phyloP scores from a whole-genome alignment of 2,329 filamentous ascomycete species.

The Xylariaceae sp. region DNA sequence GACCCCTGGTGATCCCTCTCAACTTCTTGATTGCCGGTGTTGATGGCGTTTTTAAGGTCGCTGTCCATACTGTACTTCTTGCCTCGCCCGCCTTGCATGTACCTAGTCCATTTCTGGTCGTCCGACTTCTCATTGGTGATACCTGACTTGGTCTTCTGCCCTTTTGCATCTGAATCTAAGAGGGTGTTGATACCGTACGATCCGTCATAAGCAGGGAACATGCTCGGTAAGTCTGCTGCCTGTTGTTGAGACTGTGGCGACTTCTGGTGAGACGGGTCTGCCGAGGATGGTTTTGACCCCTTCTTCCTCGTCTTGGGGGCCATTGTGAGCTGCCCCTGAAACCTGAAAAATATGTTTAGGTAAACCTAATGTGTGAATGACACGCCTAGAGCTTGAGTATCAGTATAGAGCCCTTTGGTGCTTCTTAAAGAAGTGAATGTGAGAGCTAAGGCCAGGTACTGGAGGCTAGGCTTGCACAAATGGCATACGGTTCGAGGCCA shows the following conservation, averaged over 20 bases:
- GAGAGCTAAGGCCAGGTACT: neutral
- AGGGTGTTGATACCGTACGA: constrained; percentile 32
- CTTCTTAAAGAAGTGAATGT: neutral
- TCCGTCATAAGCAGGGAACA: constrained; percentile 29
- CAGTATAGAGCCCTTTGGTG: constrained; percentile 1
- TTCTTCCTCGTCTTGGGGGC: constrained; percentile 15
- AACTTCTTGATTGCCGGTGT: constrained; percentile 19
- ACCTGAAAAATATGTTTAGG: neutral
- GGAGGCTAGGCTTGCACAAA: no score
- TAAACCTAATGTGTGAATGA: no score
- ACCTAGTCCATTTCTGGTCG: constrained; percentile 13
- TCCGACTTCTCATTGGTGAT: constrained; percentile 19
- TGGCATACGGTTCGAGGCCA: no score
- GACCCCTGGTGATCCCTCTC: constrained; percentile 7
- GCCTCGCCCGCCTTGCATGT: constrained; percentile 4
- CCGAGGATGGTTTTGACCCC: neutral
- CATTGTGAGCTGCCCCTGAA: constrained; percentile 9
- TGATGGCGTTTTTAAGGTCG: constrained; percentile 19
- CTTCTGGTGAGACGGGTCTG: constrained; percentile 7
- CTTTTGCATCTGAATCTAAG: constrained; percentile 21
- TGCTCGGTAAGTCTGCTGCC: constrained; percentile 22
- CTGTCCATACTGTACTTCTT: constrained; percentile 22
- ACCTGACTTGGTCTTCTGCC: constrained; percentile 15
- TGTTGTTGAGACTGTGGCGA: constrained; percentile 4
- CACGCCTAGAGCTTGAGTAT: no score